A percentile compares a stretch with the other conserved stretches of the same genome.
These are phyloP conservation scores for Aspergillus coremiiformis DNA, from an alignment of 495 filamentous ascomycete genomes.

Conservation along the genomic window DNA sequence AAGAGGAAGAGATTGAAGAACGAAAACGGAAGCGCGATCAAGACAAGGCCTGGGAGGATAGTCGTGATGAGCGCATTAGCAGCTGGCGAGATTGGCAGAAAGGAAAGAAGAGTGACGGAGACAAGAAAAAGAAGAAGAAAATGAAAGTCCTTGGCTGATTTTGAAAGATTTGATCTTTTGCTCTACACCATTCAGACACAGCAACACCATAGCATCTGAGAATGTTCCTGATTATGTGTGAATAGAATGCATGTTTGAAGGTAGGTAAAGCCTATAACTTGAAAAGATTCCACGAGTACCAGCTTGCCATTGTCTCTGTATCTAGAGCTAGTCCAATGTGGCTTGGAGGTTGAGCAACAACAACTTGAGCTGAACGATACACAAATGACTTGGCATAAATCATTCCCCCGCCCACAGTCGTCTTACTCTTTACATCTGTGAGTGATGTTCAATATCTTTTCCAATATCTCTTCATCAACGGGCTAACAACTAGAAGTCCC, in stretches of 20 bases:
- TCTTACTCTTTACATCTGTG: too few species aligned
- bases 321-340: too few species aligned
- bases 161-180: neutral
- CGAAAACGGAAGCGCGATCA: slow-evolving; percentile 90
- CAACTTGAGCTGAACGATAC: too few species aligned
- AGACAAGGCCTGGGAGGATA: slow-evolving; percentile 90
- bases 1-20: slow-evolving; percentile 77
- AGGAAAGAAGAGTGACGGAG: slow-evolving; percentile 43
- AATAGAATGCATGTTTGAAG: neutral
- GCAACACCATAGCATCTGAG: neutral
- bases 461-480: too few species aligned
- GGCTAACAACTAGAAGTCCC: too few species aligned
- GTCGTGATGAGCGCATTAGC: slow-evolving; percentile 80
- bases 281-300: too few species aligned
- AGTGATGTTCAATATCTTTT: too few species aligned
- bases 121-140: slow-evolving; percentile 75
- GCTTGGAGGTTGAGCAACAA: too few species aligned
- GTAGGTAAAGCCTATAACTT: neutral
- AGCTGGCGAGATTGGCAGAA: slow-evolving; percentile 94
- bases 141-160: slow-evolving; percentile 70
- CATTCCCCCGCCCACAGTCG: too few species aligned
- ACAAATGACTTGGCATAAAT: too few species aligned
- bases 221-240: neutral
- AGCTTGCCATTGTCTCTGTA: too few species aligned
- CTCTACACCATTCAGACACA: neutral